Percentiles rank a stretch among this genome's conserved stretches.
These are phyloP conservation scores for Saccharomycopsis olivae DNA, from an alignment of 805 yeast genomes.

Conservation along the genomic window DNA sequence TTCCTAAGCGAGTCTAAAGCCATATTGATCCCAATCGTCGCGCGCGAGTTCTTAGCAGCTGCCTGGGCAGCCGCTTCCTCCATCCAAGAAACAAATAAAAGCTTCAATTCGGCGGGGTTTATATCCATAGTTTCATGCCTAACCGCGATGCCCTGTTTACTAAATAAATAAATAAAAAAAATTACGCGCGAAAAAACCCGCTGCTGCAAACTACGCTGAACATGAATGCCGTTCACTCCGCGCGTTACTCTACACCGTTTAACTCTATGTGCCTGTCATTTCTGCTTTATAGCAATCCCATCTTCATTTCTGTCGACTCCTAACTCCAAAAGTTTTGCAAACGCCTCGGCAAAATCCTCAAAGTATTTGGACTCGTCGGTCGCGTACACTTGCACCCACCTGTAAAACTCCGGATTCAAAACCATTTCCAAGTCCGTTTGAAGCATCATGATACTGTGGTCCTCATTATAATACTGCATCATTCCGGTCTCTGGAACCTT, in stretches of 20 bases:
- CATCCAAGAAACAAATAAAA: constrained; percentile 47
- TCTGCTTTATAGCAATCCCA: constrained; percentile 15
- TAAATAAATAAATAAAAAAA: too few relatives aligned
- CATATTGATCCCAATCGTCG: constrained; percentile 40
- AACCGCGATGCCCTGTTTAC: too few relatives aligned
- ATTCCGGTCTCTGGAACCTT: constrained; percentile 33
- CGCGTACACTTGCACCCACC: constrained; percentile 33
- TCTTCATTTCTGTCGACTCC: constrained; percentile 21
- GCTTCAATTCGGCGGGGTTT: constrained; percentile 38
- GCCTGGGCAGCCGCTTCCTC: constrained; percentile 39
- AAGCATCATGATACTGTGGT: constrained; percentile 34
- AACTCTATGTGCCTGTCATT: too few relatives aligned
- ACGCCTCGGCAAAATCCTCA: constrained; percentile 31
- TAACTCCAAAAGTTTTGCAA: constrained; percentile 35
- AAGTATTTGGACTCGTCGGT: constrained; percentile 27
- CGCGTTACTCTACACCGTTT: too few relatives aligned
- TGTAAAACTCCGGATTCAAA: constrained; percentile 25
- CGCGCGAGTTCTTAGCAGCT: constrained; percentile 39
- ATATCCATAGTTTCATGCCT: too few relatives aligned
- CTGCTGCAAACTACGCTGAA: too few relatives aligned
- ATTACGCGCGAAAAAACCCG: too few relatives aligned
- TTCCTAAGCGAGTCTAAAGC: constrained; percentile 45
- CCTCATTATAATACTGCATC: constrained; percentile 29
- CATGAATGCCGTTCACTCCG: too few relatives aligned
- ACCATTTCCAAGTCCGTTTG: constrained; percentile 35